A percentile compares a stretch with the other conserved stretches of the same genome.
Conservation (phyloP, 768 basidiomycete species). For the Tricholoma flavovirens region DNA sequence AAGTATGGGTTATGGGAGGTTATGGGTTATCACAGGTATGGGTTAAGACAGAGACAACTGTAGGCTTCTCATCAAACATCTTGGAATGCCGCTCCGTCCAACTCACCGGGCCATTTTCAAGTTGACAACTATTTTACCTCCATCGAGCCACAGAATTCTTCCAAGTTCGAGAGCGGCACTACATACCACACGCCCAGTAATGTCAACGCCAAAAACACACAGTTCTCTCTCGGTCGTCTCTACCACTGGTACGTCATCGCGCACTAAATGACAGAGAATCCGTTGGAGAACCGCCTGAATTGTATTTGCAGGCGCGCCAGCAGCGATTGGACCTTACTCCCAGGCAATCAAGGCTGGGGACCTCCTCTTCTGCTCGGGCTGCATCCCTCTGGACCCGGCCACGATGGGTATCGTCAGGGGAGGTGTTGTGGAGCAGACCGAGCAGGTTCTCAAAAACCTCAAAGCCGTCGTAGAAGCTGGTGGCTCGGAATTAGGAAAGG, state of each 20-base stretch:
- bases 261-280: not conserved
- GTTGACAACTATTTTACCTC: slow-evolving; percentile 1
- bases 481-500: slow-evolving; percentile 69
- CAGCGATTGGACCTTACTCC: slow-evolving; percentile 82
- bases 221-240: slow-evolving; percentile 34
- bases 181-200: slow-evolving; percentile 14
- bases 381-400: slow-evolving; percentile 74
- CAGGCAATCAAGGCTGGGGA: slow-evolving; percentile 83
- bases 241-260: slow-evolving; percentile 27
- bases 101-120: slow-evolving; percentile 3
- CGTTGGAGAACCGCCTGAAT: not conserved
- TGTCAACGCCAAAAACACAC: slow-evolving; percentile 34
- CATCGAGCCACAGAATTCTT: not conserved
- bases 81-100: not conserved
- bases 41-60: no score
- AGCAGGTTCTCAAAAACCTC: slow-evolving; percentile 84
- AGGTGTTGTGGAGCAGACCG: slow-evolving; percentile 75
- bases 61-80: not conserved
- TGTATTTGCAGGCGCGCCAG: slow-evolving; percentile 55
- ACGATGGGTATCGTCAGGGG: slow-evolving; percentile 66
- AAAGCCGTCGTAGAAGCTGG: slow-evolving; percentile 77
- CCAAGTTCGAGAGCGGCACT: slow-evolving; percentile 3
- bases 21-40: no score
- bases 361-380: slow-evolving; percentile 86
- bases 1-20: no score